Conservation (phyloP, 139 green algal genomes). For the Trebouxia sp. region DNA sequence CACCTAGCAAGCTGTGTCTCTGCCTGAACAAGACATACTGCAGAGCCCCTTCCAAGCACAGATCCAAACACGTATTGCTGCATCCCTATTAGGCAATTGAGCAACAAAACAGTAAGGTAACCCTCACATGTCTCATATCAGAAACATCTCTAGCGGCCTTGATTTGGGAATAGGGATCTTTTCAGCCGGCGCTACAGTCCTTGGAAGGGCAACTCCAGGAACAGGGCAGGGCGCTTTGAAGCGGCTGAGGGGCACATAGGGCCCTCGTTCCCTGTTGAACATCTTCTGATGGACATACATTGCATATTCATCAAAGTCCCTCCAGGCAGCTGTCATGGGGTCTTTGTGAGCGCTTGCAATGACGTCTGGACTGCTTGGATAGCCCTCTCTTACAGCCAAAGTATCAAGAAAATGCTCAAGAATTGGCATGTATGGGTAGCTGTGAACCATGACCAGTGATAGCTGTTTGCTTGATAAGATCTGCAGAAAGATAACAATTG, state of each 20-base stretch:
- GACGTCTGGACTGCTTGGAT: neutral
- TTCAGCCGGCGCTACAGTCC: too few species aligned
- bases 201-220: too few species aligned
- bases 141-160: too few species aligned
- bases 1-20: too few species aligned
- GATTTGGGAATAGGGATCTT: too few species aligned
- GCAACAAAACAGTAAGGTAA: too few species aligned
- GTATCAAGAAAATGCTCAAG: neutral
- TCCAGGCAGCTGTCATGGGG: slow-evolving; percentile 1
- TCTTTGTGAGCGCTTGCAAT: neutral
- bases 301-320: neutral
- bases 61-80: too few species aligned
- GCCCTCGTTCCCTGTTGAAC: neutral
- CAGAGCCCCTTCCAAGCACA: too few species aligned
- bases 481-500: neutral
- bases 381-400: neutral
- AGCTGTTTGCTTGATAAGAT: neutral
- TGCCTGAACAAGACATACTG: too few species aligned
- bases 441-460: neutral
- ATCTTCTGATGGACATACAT: neutral
- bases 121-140: too few species aligned
- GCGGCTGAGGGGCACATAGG: neutral
- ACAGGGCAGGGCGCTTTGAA: too few species aligned
- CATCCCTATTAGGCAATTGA: too few species aligned
- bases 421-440: slow-evolving; percentile 8